Conservation (phyloP, 2,329 filamentous ascomycete genomes). For the Diaporthe vexans region DNA sequence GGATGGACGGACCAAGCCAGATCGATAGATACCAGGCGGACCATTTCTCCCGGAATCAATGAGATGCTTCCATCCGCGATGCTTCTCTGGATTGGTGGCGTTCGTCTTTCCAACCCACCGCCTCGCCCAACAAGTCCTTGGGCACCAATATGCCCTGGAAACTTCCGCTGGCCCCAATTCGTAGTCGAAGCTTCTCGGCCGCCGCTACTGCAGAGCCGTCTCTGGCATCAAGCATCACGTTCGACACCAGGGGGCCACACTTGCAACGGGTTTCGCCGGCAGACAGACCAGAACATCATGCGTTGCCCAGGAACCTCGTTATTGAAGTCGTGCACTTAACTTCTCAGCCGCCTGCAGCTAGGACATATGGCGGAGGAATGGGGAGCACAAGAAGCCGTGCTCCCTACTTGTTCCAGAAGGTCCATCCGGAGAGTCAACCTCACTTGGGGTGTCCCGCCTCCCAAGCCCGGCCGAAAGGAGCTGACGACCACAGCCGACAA, state of each 20-base stretch:
- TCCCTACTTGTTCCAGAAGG: conserved; percentile 21
- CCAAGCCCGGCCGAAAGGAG: conserved; percentile 7
- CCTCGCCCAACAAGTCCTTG: not conserved
- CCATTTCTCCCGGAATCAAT: not conserved
- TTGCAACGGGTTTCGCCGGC: conserved; percentile 19
- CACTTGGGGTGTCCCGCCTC: not conserved
- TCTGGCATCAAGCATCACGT: not conserved
- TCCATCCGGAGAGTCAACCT: conserved; percentile 9
- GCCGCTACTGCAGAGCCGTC: not conserved
- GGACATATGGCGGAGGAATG: not conserved
- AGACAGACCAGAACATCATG: not conserved
- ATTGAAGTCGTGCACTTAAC: too few relatives aligned
- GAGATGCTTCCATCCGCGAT: not conserved
- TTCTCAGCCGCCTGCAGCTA: conserved; percentile 9
- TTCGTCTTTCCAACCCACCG: not conserved
- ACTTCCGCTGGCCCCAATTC: not conserved
- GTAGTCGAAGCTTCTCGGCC: not conserved
- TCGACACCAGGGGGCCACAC: not conserved
- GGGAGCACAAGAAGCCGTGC: not conserved
- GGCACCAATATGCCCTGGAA: not conserved
- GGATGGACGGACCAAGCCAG: conserved; percentile 7
- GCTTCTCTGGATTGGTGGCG: not conserved
- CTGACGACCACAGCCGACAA: conserved; percentile 9
- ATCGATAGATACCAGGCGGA: not conserved
- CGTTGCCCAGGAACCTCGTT: not conserved